These are phyloP conservation scores for Sporothrix humicola DNA, from an alignment of 2,329 filamentous ascomycete genomes.

Conservation along the genomic window DNA sequence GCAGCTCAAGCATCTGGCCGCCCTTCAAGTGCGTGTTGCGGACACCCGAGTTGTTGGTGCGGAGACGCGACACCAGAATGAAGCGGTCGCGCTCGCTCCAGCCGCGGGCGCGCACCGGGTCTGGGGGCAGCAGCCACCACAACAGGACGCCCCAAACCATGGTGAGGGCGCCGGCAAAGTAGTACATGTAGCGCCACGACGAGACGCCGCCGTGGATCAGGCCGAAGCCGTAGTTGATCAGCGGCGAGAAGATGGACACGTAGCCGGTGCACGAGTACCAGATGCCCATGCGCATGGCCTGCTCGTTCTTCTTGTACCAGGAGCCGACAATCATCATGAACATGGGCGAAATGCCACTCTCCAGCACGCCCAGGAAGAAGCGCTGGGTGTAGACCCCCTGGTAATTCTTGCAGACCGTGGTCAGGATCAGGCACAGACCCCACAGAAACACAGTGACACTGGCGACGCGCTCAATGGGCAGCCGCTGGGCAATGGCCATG, in stretches of 20 bases:
- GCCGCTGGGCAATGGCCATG: conserved; percentile 37
- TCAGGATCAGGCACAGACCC: conserved; percentile 43
- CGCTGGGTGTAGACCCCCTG: conserved; percentile 51
- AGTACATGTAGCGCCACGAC: conserved; percentile 50
- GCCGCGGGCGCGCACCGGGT: conserved; percentile 33
- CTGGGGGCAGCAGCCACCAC: conserved; percentile 30
- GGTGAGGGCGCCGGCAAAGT: conserved; percentile 48
- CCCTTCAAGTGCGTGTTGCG: conserved; percentile 53
- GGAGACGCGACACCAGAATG: conserved; percentile 41
- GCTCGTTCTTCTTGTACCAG: conserved; percentile 49
- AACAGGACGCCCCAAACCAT: conserved; percentile 45
- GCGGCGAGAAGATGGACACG: conserved; percentile 50
- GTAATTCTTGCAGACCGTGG: conserved; percentile 49
- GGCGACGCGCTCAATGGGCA: conserved; percentile 28
- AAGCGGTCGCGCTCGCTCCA: conserved; percentile 42
- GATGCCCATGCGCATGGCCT: conserved; percentile 38
- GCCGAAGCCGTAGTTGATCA: conserved; percentile 54
- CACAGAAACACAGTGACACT: conserved; percentile 23
- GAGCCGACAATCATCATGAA: conserved; percentile 56
- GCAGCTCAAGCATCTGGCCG: conserved; percentile 49
- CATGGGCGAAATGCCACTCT: conserved; percentile 60
- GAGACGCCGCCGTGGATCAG: conserved; percentile 48
- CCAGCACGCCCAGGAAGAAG: conserved; percentile 63
- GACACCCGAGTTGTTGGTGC: conserved; percentile 48
- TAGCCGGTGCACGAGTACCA: conserved; percentile 52